These are phyloP conservation scores for Hygrocybe punicea DNA, from an alignment of 768 basidiomycete species.

Conservation along the genomic window DNA sequence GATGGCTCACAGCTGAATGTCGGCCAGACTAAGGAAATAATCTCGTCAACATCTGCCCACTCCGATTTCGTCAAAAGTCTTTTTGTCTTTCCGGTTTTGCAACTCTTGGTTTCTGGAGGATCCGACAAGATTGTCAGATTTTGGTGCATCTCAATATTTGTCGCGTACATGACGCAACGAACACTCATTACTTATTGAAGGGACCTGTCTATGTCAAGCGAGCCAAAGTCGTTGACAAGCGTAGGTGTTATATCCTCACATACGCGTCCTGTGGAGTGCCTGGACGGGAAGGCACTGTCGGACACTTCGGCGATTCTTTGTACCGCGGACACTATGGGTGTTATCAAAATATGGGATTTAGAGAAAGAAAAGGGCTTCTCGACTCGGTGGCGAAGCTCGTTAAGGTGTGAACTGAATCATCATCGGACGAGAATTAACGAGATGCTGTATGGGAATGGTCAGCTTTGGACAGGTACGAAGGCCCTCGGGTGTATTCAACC, in stretches of 20 bases:
- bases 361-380: slow-evolving; percentile 37
- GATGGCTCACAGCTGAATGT: slow-evolving; percentile 1
- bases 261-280: slow-evolving; percentile 80
- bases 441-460: slow-evolving; percentile 57
- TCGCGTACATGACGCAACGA: not conserved
- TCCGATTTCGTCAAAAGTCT: slow-evolving; percentile 88
- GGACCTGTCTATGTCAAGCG: slow-evolving; percentile 55
- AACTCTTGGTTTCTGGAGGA: slow-evolving; percentile 76
- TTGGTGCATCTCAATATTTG: slow-evolving; percentile 57
- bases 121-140: slow-evolving; percentile 87
- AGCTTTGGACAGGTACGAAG: slow-evolving; percentile 83
- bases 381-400: slow-evolving; percentile 49
- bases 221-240: slow-evolving; percentile 44
- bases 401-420: slow-evolving; percentile 55
- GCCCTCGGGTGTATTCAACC: not conserved
- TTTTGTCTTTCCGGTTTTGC: slow-evolving; percentile 60
- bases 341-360: slow-evolving; percentile 79
- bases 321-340: slow-evolving; percentile 90
- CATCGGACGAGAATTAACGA: slow-evolving; percentile 87
- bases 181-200: slow-evolving; percentile 35
- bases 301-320: slow-evolving; percentile 55
- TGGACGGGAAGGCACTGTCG: slow-evolving; percentile 54
- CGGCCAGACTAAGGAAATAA: slow-evolving; percentile 59
- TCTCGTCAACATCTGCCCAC: slow-evolving; percentile 76
- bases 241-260: slow-evolving; percentile 77